Percentiles rank a stretch among this genome's conserved stretches.
Conservation (phyloP, 1,139 yeast species). For the Pichiaceae sp. region DNA sequence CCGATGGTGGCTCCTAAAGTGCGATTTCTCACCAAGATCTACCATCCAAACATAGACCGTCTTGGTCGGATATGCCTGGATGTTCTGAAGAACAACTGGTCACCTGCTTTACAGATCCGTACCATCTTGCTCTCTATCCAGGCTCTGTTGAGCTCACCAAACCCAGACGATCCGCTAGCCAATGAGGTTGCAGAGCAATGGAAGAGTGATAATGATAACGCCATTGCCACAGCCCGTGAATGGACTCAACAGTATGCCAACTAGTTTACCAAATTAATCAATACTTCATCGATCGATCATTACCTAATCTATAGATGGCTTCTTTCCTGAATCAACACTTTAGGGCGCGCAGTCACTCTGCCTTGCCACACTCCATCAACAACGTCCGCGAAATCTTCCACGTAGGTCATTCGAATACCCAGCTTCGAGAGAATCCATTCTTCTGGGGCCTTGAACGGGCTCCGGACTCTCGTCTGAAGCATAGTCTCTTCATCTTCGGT, state of each 20-base stretch:
- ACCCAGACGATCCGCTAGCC: conserved; percentile 97
- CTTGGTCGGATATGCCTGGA: conserved; percentile 93
- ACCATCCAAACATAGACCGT: conserved; percentile 94
- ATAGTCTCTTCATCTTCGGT: conserved; percentile 21
- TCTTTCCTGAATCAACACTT: no score
- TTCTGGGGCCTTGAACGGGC: conserved; percentile 32
- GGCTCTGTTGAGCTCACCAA: conserved; percentile 91
- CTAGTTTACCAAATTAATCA: conserved; percentile 5
- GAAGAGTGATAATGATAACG: conserved; percentile 77
- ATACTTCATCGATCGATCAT: neutral
- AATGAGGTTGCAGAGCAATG: conserved; percentile 97
- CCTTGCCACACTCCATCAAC: conserved; percentile 58
- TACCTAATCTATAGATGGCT: conserved; percentile 1
- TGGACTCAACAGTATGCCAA: conserved; percentile 64
- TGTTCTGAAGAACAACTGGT: conserved; percentile 88
- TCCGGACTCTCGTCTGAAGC: conserved; percentile 13
- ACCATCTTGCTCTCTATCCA: conserved; percentile 90
- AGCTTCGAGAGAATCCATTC: conserved; percentile 39
- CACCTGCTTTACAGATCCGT: conserved; percentile 95
- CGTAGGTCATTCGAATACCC: conserved; percentile 54
- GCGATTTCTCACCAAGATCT: conserved; percentile 83
- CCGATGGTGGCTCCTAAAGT: conserved; percentile 95
- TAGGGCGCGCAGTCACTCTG: neutral
- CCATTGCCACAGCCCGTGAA: conserved; percentile 75
- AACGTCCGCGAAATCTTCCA: conserved; percentile 74